A percentile compares a stretch with the other conserved stretches of the same genome.
These are phyloP conservation scores for Fusarium tricinctum DNA, from an alignment of 2,329 filamentous ascomycete genomes.

Conservation along the genomic window DNA sequence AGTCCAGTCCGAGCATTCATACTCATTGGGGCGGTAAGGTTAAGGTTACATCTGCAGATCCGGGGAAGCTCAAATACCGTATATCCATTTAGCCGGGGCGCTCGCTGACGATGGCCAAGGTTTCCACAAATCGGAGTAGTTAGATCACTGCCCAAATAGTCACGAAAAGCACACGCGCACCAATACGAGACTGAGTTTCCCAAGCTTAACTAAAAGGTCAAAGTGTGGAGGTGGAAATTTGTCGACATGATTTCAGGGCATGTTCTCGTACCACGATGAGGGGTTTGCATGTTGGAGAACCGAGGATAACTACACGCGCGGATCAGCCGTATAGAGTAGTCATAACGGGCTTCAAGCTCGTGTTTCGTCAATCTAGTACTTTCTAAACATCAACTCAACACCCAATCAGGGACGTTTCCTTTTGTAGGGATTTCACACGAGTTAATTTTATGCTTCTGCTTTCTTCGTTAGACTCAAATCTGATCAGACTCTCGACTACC, in stretches of 20 bases:
- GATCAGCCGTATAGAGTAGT: not conserved
- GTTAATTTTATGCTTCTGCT: no score
- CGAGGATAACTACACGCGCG: not conserved
- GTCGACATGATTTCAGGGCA: not conserved
- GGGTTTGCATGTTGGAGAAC: not conserved
- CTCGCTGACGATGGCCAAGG: slow-evolving; percentile 1
- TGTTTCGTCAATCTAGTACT: not conserved
- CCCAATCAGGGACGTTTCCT: no score
- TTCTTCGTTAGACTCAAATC: no score
- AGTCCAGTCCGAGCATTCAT: not conserved
- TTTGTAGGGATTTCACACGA: no score
- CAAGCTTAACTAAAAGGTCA: not conserved
- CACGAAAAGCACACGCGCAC: slow-evolving; percentile 10
- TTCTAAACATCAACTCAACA: no score
- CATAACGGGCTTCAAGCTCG: not conserved
- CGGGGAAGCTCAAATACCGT: slow-evolving; percentile 8
- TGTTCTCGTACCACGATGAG: not conserved
- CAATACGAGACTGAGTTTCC: slow-evolving; percentile 8
- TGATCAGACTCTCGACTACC: not conserved
- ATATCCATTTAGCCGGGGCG: slow-evolving; percentile 6
- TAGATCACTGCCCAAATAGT: not conserved
- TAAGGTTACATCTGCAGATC: slow-evolving; percentile 36
- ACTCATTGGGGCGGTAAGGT: slow-evolving; percentile 31
- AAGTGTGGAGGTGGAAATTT: not conserved
- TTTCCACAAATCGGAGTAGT: slow-evolving; percentile 33